These are phyloP conservation scores for Salvia miltiorrhiza DNA, from an alignment of 257 asterid genomes.

Conservation along the genomic window DNA sequence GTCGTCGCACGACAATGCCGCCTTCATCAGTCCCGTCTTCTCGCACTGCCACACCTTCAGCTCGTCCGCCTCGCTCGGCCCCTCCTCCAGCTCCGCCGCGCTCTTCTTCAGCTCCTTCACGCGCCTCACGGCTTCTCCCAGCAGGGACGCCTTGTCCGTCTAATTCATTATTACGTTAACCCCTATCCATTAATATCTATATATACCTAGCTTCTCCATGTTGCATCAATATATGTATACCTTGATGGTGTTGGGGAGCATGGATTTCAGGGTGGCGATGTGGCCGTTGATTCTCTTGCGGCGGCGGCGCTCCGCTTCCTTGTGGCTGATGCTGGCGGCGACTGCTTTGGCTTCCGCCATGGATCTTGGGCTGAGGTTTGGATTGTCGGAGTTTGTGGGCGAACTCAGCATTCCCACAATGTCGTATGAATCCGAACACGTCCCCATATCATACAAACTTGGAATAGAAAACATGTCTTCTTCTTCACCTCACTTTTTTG, in stretches of 20 bases:
- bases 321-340: conserved; percentile 80
- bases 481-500: not conserved
- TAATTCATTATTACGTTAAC: no score
- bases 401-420: conserved; percentile 29
- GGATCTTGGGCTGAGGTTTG: conserved; percentile 43
- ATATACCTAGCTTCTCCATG: no score
- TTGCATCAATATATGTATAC: no score
- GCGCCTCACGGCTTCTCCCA: conserved; percentile 81
- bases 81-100: conserved; percentile 35
- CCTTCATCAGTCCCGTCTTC: conserved; percentile 42
- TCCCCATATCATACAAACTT: conserved; percentile 50
- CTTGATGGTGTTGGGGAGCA: conserved; percentile 77
- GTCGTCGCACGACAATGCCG: conserved; percentile 74
- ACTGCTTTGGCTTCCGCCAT: conserved; percentile 71
- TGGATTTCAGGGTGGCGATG: conserved; percentile 82
- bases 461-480: conserved; percentile 44
- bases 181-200: no score
- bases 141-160: conserved; percentile 92
- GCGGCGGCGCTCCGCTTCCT: conserved; percentile 87
- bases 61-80: conserved; percentile 75
- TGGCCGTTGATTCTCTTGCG: conserved; percentile 84
- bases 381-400: conserved; percentile 22
- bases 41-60: conserved; percentile 41
- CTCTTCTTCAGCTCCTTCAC: conserved; percentile 63
- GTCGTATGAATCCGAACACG: conserved; percentile 42